These are phyloP conservation scores for Apiotrichum mycotoxinovorans DNA, from an alignment of 1,284 basidiomycete species.

Conservation along the genomic window DNA sequence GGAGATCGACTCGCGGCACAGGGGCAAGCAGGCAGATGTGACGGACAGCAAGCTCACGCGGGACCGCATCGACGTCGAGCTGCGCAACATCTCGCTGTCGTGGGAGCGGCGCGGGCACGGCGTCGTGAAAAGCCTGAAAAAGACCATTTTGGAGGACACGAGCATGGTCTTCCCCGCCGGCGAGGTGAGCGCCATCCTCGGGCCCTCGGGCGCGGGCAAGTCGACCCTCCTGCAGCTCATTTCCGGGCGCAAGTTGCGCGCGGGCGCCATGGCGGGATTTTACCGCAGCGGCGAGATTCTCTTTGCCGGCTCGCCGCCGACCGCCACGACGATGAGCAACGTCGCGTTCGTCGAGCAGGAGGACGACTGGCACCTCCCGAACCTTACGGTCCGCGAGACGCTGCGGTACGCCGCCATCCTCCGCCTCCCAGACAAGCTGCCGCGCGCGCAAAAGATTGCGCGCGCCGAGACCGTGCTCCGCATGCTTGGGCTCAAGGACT, in stretches of 20 bases:
- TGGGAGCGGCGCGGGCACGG: slow-evolving; percentile 39
- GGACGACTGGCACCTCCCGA: slow-evolving; percentile 54
- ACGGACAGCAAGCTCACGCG: slow-evolving; percentile 48
- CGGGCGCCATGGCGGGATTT: slow-evolving; percentile 47
- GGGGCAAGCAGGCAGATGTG: slow-evolving; percentile 45
- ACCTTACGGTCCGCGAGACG: slow-evolving; percentile 51
- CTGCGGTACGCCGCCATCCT: slow-evolving; percentile 56
- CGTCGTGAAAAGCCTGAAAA: slow-evolving; percentile 28
- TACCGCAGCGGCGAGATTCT: slow-evolving; percentile 40
- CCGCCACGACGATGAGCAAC: slow-evolving; percentile 39
- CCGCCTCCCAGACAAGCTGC: slow-evolving; percentile 52
- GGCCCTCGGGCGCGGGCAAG: slow-evolving; percentile 52
- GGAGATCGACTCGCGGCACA: slow-evolving; percentile 41
- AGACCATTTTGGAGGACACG: slow-evolving; percentile 52
- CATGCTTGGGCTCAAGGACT: slow-evolving; percentile 56
- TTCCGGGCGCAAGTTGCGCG: slow-evolving; percentile 47
- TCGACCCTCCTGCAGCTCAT: slow-evolving; percentile 54
- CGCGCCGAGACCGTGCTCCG: slow-evolving; percentile 55
- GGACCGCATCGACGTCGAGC: slow-evolving; percentile 46
- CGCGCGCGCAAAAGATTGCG: slow-evolving; percentile 49
- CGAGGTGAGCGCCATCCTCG: slow-evolving; percentile 54
- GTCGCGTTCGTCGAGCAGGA: slow-evolving; percentile 58
- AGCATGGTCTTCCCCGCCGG: slow-evolving; percentile 52
- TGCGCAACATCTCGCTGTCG: slow-evolving; percentile 38
- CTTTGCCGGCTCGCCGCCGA: slow-evolving; percentile 43